Percentiles rank a stretch among this genome's conserved stretches.
phyloP scores from a whole-genome alignment of 768 basidiomycete species.

The Mycena kentingensis region DNA sequence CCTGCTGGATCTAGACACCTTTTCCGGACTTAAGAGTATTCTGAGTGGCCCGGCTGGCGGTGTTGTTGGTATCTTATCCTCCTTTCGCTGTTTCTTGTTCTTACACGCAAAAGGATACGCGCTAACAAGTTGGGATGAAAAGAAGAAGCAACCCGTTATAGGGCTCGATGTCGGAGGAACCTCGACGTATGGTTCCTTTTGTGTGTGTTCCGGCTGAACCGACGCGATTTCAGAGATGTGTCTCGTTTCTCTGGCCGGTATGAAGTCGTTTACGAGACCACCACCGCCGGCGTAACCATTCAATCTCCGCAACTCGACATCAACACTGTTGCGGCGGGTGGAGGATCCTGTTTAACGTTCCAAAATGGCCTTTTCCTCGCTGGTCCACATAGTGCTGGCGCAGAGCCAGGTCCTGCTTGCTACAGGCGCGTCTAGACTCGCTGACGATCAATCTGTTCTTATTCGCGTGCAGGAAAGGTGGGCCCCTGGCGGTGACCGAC shows the following conservation, averaged over 20 bases:
- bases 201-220: background rate
- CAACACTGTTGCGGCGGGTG: constrained; percentile 95
- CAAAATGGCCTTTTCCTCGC: constrained; percentile 88
- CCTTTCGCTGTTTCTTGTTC: background rate
- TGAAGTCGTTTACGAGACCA: constrained; percentile 93
- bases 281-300: constrained; percentile 91
- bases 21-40: constrained; percentile 92
- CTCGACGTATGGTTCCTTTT: constrained; percentile 49
- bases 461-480: constrained; percentile 67
- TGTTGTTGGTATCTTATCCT: constrained; percentile 65
- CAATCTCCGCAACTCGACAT: constrained; percentile 94
- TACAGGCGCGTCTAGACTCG: constrained; percentile 58
- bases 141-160: constrained; percentile 73
- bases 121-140: constrained; percentile 84
- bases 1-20: constrained; percentile 75
- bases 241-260: constrained; percentile 90
- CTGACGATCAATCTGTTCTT: background rate
- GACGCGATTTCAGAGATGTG: constrained; percentile 55
- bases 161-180: constrained; percentile 97
- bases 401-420: constrained; percentile 91
- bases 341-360: constrained; percentile 87
- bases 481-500: constrained; percentile 89
- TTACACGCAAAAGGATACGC: constrained; percentile 50
- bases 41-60: constrained; percentile 93
- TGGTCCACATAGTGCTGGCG: constrained; percentile 92